These are phyloP conservation scores for Corylus avellana DNA, from an alignment of 306 rosid genomes.

Conservation along the genomic window DNA sequence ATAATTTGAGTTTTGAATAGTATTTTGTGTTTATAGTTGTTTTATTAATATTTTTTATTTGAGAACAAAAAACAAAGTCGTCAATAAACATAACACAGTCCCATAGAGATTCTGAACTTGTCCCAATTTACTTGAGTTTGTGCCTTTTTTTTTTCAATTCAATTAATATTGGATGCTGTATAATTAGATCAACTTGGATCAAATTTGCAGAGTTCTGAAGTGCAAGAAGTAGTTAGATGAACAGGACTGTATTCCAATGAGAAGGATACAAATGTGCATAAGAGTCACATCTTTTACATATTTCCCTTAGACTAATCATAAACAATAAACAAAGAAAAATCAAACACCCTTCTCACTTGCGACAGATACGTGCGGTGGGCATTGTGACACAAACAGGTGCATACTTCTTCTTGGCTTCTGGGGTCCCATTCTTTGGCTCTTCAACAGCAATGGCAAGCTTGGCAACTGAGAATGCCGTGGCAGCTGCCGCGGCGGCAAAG, in stretches of 20 bases:
- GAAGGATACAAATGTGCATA: constrained; percentile 5
- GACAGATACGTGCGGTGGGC: constrained; percentile 73
- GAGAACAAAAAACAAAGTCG: too few relatives aligned
- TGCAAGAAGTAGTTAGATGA: constrained; percentile 12
- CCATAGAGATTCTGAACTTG: too few relatives aligned
- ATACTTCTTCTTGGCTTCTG: constrained; percentile 61
- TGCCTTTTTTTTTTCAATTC: background rate
- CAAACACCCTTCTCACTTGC: constrained; percentile 30
- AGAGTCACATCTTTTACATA: constrained; percentile 5
- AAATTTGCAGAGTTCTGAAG: background rate
- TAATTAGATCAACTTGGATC: background rate
- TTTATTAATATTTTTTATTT: too few relatives aligned
- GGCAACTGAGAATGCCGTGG: constrained; percentile 47
- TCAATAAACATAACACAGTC: too few relatives aligned
- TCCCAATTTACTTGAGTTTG: too few relatives aligned
- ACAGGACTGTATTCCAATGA: background rate
- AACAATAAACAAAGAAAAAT: background rate
- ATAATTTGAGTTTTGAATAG: too few relatives aligned
- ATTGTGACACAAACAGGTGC: constrained; percentile 53
- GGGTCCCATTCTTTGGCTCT: constrained; percentile 52
- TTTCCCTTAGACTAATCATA: background rate
- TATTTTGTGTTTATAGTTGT: too few relatives aligned
- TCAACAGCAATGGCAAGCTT: constrained; percentile 49
- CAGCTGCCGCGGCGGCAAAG: constrained; percentile 47
- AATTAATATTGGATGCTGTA: background rate